Base-by-base conservation (phyloP, 257 asterid genomes). In the Nicotiana attenuata region DNA sequence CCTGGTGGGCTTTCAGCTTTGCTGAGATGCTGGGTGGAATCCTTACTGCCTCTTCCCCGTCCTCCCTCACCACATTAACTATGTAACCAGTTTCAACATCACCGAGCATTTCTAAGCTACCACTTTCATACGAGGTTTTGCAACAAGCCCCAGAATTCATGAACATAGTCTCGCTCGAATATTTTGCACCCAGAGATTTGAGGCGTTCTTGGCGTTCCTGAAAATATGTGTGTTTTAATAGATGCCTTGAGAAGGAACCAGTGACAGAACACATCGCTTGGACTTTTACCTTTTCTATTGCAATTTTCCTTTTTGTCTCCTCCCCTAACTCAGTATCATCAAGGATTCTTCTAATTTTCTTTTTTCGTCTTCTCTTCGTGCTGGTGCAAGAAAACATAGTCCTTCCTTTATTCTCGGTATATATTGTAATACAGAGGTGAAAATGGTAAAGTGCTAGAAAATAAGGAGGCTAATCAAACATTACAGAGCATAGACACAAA, bases 161-260 rank as follows among this genome's bases (percentile, higher is more conserved):
- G 83, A 85, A 83, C 78, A 88, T 88, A 82, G 98, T 85, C 84
- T 90, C 91, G 65, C 88, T 77, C 29, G 98, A 92, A 83, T 92
- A 89, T 80, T 91, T 92, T 71, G 96, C 97, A 84, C 88, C 98
- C 91, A 96, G 87, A 67, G 98, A 94, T 90, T 96, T 96, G 55
- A 96, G 97, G 61, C 99, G 95, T 82, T 96, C 99, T 92, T 96
- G 99, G 26, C 99, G 97, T 86, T 96, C 99, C 99, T 96, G 90
- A 55, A 88, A 82, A 71, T 60, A 45, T 76, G 50, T 38, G 20
- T 31, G 55, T 41, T 10, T 29, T 31, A 56, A 35, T 33, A 19
- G 38, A 75, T 33, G 29, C 67, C 28, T 17, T 65, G 14, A 57
- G 50, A 17, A 80, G 45, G 55, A 47, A 80, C 45, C 22, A 31